Evolutionary conservation across 73 alveolate genomes (phyloP).

Genomic region (Blepharisma japonicum): DNA sequence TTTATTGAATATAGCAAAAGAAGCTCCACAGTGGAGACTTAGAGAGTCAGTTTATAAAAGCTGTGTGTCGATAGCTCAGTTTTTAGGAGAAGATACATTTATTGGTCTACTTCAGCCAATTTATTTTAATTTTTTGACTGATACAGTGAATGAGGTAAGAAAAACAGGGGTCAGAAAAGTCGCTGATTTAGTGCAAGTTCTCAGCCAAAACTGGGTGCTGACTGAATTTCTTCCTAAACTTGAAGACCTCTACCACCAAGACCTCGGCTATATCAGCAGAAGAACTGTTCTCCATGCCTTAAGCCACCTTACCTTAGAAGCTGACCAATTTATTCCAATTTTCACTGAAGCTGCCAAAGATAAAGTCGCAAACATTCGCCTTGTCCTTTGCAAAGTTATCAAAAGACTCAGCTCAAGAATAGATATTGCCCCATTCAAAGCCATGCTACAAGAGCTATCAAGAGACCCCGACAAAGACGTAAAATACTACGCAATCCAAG

Average conservation of each 20-base stretch:
- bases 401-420: slow-evolving; percentile 58
- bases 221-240: slow-evolving; percentile 82
- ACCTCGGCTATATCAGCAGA: slow-evolving; percentile 83
- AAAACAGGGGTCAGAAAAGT: slow-evolving; percentile 83
- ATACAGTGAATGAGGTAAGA: slow-evolving; percentile 96
- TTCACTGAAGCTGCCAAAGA: slow-evolving; percentile 85
- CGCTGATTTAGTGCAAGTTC: slow-evolving; percentile 68
- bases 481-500: slow-evolving; percentile 71
- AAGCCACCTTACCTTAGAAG: slow-evolving; percentile 39
- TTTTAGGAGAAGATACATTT: slow-evolving; percentile 82
- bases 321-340: slow-evolving; percentile 80
- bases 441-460: slow-evolving; percentile 44
- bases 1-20: slow-evolving; percentile 82
- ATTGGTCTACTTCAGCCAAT: slow-evolving; percentile 72
- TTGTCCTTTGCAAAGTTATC: slow-evolving; percentile 81
- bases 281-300: slow-evolving; percentile 80
- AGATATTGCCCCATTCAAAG: slow-evolving; percentile 48
- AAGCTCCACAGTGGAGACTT: slow-evolving; percentile 92
- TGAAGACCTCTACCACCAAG: slow-evolving; percentile 76
- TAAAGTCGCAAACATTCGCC: slow-evolving; percentile 90
- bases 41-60: slow-evolving; percentile 85
- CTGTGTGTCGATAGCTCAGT: slow-evolving; percentile 52
- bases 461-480: slow-evolving; percentile 85
- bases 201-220: slow-evolving; percentile 87
- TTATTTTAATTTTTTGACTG: slow-evolving; percentile 83